Base-by-base conservation (phyloP, 805 yeast genomes). In the Ogataea paraovalis region DNA sequence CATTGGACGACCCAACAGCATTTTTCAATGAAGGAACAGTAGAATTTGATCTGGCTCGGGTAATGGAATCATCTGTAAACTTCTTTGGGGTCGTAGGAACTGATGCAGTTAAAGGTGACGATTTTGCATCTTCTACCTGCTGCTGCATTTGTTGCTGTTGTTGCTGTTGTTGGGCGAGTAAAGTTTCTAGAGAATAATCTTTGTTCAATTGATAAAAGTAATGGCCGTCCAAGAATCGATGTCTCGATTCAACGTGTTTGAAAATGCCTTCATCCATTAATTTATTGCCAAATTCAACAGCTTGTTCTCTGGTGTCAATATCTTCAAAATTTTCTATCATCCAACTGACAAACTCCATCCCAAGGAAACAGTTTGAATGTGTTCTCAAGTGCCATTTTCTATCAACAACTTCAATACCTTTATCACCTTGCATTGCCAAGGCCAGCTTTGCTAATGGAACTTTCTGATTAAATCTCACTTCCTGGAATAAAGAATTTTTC, bases 301-400 rank as follows among this genome's bases (percentile, higher is more conserved):
- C 98, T 16, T 84, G 91, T 23, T 90, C 97, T 51, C 92, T 70
- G 1, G 86, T 80, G 45, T 83, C 81, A 42, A 92, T 83, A 58
- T 89, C 97, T 23, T 78, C 80, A 59, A 90, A 85, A 49, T 82
- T 79, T 51, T 86, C 85, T 27, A 86, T 71, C 46, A 92, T 62
- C 97, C 98, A 92, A 28, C 80, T 78, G 0, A 90, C 97, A 51
- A 89, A 71, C 45, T 89, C 96, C 52, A 83, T 80, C 0, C 98
- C 98, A 21, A 88, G 64, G 60, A 92, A 89, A 66, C 96, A 86
- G 52, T 85, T 79, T 23, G 75, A 72, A 61, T 88, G 95, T 3
- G 78, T 70, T 52, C 82, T 82, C 79, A 91, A 81, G 64, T 92
- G 98, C 99, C 99, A 92, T 30, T 83, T 78, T 55, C 97, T 73